phyloP scores from a whole-genome alignment of 2,329 filamentous ascomycete genomes.

The Falciphora oryzae region DNA sequence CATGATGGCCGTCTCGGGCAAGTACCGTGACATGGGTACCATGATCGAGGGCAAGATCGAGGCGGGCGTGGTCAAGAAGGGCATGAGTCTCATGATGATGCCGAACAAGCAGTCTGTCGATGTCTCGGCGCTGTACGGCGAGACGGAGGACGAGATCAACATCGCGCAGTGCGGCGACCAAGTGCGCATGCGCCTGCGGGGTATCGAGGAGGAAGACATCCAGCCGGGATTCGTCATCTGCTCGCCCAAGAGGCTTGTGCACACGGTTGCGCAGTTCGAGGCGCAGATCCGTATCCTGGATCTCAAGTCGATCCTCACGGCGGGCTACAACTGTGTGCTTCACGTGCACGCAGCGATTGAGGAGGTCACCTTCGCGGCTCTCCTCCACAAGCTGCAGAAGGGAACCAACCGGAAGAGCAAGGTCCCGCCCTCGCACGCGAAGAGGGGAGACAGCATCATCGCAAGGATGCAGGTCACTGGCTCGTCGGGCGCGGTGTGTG shows the following conservation, averaged over 20 bases:
- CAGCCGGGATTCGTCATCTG: constrained; percentile 93
- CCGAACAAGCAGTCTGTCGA: constrained; percentile 80
- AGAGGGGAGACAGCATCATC: constrained; percentile 76
- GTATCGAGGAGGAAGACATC: constrained; percentile 96
- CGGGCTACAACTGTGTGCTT: constrained; percentile 95
- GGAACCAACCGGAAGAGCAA: constrained; percentile 92
- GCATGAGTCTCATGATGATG: constrained; percentile 85
- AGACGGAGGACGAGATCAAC: constrained; percentile 87
- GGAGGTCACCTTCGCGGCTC: constrained; percentile 83
- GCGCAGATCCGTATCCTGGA: constrained; percentile 95
- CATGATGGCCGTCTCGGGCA: constrained; percentile 97
- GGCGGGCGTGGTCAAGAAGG: constrained; percentile 89
- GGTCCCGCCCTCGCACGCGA: constrained; percentile 85
- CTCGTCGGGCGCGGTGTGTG: constrained; percentile 79
- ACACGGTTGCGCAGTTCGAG: constrained; percentile 85
- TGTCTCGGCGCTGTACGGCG: constrained; percentile 82
- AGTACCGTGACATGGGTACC: constrained; percentile 96
- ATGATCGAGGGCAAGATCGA: constrained; percentile 98
- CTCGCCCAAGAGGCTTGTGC: constrained; percentile 87
- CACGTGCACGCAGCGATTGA: constrained; percentile 97
- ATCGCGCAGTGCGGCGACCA: constrained; percentile 89
- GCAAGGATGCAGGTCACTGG: constrained; percentile 84
- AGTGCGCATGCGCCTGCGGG: constrained; percentile 83
- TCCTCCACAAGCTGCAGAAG: constrained; percentile 93
- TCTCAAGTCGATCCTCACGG: constrained; percentile 86